phyloP scores from a whole-genome alignment of 2,329 filamentous ascomycete genomes.

The Pestalotiopsis sp. region DNA sequence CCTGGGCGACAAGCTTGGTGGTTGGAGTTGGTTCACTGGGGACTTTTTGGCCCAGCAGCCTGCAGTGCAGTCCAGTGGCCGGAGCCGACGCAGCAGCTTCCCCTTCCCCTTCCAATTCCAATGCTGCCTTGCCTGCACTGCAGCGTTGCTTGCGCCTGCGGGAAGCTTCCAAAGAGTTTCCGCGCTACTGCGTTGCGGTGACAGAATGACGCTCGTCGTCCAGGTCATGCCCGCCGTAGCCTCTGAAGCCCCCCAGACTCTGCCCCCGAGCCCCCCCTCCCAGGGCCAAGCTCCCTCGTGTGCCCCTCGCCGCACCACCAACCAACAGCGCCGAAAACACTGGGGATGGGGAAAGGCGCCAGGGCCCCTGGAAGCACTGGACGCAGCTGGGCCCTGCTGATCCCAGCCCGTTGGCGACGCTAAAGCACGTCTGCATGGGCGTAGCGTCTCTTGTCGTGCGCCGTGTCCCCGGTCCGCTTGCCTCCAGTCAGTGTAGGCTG shows the following conservation, averaged over 20 bases:
- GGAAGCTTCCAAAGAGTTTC: constrained; percentile 12
- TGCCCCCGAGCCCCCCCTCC: neutral
- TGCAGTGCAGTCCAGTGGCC: neutral
- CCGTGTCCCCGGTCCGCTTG: neutral
- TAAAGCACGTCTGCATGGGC: neutral
- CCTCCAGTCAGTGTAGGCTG: neutral
- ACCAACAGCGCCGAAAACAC: constrained; percentile 1
- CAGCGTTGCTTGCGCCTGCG: no score
- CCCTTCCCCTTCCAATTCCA: neutral
- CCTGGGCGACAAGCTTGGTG: neutral
- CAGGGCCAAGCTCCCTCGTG: neutral
- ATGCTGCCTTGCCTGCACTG: neutral
- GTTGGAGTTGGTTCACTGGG: neutral
- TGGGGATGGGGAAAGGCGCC: neutral
- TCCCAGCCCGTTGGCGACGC: constrained; percentile 9
- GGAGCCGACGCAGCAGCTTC: neutral
- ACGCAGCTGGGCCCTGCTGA: constrained; percentile 3
- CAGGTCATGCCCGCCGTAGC: neutral
- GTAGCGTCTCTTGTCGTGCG: neutral
- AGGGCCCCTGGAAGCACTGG: neutral
- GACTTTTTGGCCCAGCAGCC: neutral
- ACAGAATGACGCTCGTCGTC: constrained; percentile 1
- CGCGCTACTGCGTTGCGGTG: constrained; percentile 5
- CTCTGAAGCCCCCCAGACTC: neutral
- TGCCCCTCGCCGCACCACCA: neutral